Percentiles rank a stretch among this genome's conserved stretches.
Evolutionary conservation across 495 filamentous ascomycete genomes (phyloP).

Genomic region (Aspergillus sclerotiicarbonarius): DNA sequence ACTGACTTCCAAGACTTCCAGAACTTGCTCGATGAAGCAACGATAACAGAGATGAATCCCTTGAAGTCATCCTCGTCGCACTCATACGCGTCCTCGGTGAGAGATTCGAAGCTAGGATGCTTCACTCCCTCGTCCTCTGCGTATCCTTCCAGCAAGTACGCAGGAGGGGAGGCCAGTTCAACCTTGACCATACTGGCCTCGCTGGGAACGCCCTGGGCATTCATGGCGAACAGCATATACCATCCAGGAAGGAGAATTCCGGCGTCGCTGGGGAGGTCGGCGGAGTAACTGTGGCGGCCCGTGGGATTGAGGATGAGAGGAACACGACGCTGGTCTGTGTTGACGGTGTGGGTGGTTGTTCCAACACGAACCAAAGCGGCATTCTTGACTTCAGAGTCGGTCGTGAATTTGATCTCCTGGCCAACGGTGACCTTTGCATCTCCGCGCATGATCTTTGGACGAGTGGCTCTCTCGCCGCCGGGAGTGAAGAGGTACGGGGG

Average conservation of each 20-base stretch:
- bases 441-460: conserved; percentile 35
- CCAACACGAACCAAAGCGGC: conserved; percentile 47
- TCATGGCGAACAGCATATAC: conserved; percentile 12
- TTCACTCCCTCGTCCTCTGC: background rate
- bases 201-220: conserved; percentile 7
- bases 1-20: conserved; percentile 1
- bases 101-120: background rate
- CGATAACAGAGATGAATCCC: conserved; percentile 2
- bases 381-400: background rate
- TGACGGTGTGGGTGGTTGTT: conserved; percentile 54
- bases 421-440: conserved; percentile 20
- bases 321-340: conserved; percentile 59
- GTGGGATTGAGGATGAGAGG: conserved; percentile 23
- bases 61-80: conserved; percentile 5
- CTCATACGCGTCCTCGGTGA: background rate
- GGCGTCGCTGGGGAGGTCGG: conserved; percentile 57
- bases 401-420: conserved; percentile 22
- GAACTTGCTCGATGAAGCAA: conserved; percentile 6
- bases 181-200: conserved; percentile 5
- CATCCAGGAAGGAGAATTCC: conserved; percentile 21
- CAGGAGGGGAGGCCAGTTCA: background rate
- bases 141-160: background rate
- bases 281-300: conserved; percentile 7
- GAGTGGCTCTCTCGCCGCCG: conserved; percentile 37
- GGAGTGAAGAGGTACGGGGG: conserved; percentile 53